Evolutionary conservation across 2,329 filamentous ascomycete genomes (phyloP).

Genomic region (Ophiostoma piceae): DNA sequence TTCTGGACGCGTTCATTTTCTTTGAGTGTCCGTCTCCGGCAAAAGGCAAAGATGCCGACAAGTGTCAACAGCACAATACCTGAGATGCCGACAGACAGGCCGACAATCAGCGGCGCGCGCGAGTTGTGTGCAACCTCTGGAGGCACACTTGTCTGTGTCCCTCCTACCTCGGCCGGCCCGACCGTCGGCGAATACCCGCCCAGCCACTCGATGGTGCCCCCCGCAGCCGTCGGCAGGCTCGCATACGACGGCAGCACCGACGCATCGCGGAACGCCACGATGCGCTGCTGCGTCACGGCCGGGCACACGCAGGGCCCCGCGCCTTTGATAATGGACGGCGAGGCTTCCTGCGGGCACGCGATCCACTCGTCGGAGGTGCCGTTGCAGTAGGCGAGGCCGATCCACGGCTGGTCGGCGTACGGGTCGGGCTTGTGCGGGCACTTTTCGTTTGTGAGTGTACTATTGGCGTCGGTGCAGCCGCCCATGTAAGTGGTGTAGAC

Average conservation of each 20-base stretch:
- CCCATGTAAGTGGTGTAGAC: conserved; percentile 37
- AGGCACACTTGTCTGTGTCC: not conserved
- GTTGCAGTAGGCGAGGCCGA: conserved; percentile 36
- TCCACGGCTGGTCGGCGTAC: conserved; percentile 32
- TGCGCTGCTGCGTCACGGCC: conserved; percentile 28
- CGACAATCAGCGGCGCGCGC: not conserved
- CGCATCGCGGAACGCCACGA: conserved; percentile 29
- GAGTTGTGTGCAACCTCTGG: not conserved
- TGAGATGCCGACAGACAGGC: not conserved
- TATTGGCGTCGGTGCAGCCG: conserved; percentile 35
- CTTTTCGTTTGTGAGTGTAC: conserved; percentile 19
- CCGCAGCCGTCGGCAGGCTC: conserved; percentile 30
- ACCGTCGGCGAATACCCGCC: conserved; percentile 30
- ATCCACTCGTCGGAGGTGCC: conserved; percentile 33
- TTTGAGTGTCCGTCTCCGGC: not conserved
- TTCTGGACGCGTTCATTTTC: not conserved
- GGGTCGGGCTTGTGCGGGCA: conserved; percentile 35
- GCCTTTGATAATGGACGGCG: conserved; percentile 27
- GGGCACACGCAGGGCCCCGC: conserved; percentile 34
- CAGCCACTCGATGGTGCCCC: conserved; percentile 31
- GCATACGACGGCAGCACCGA: conserved; percentile 31
- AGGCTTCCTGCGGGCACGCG: conserved; percentile 32
- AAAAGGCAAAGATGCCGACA: not conserved
- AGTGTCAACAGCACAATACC: not conserved
- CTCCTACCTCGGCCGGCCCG: not conserved